Evolutionary conservation across 768 basidiomycete species (phyloP), one percentile per base, ranked within the genome.

Genomic region (Austroboletus eburneus): DNA sequence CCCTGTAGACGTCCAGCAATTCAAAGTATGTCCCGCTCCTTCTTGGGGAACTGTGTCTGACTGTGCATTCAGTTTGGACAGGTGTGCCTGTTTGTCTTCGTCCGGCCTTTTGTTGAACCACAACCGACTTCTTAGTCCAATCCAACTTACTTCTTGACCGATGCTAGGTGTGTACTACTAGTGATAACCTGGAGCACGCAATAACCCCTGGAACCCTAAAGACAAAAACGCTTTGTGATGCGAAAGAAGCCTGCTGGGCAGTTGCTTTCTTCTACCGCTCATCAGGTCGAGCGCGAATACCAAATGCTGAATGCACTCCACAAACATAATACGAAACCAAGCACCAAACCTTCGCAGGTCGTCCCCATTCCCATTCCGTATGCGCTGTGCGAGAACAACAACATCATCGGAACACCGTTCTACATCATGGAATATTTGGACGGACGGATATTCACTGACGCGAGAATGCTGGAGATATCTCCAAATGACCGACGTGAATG

Each of bases 401-500:
- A 69, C 3, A 76, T 97, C 33, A 74, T 95, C 17, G 95, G 94
- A 3, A 91, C 92, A 20, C 80, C 86, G 2, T 97, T 97, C 69
- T 98, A 96, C 63, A 77, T 97, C 37, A 98, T 99, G 95, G 87
- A 97, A 62, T 98, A 89, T 63, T 61, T 98, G 37, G 83, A 95
- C 18, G 95, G 95, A 1, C 78, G 96, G 39, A 94, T 97, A 56
- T 99, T 96, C 69, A 88, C 90, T 12, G 87, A 97, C 65, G 71
- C 78, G 8, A 67, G 80, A 50, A 84, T 96, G 82, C 78, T 79
- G 0, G 83, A 87, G 57, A 68, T 91, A 1, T 59, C 77, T 5
- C 72, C 76, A 3, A 58, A 75, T 44, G 83, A 85, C 55, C 70
- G 86, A 59, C 72, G 76, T 44, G 81, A 87, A 66, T 87, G 88